phyloP scores from a whole-genome alignment of 345 rosid genomes.

The Bretschneidera sinensis region DNA sequence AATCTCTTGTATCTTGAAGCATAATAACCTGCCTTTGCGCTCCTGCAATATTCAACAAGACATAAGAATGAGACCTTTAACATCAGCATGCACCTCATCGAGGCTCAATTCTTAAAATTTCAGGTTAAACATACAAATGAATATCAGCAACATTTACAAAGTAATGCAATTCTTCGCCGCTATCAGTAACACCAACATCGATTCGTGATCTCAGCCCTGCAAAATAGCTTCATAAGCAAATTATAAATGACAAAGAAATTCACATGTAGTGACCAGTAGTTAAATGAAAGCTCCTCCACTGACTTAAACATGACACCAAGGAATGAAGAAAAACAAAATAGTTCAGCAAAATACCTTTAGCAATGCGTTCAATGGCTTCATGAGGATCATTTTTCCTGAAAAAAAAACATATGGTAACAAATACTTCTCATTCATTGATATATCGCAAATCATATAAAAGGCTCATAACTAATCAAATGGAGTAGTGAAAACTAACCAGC shows the following conservation, averaged over 20 bases:
- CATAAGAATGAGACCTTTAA: constrained; percentile 12
- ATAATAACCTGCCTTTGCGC: constrained; percentile 92
- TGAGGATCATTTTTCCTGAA: constrained; percentile 81
- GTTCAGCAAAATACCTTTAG: constrained; percentile 47
- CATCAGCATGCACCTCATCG: constrained; percentile 6
- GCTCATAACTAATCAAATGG: not conserved
- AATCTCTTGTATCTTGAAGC: constrained; percentile 90
- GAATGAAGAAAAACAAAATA: not conserved
- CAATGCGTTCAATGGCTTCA: constrained; percentile 84
- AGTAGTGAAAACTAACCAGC: constrained; percentile 66
- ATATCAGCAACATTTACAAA: constrained; percentile 92
- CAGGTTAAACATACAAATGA: constrained; percentile 73
- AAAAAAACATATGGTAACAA: constrained; percentile 7
- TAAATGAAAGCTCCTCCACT: no score
- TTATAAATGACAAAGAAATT: constrained; percentile 2
- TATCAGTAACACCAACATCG: constrained; percentile 68
- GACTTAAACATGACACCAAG: not conserved
- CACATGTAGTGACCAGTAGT: not conserved
- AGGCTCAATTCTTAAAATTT: constrained; percentile 11
- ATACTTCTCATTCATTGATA: constrained; percentile 10
- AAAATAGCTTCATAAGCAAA: constrained; percentile 22
- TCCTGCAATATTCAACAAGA: constrained; percentile 47
- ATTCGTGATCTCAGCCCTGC: constrained; percentile 63
- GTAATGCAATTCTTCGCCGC: constrained; percentile 59
- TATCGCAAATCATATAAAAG: constrained; percentile 2